Conservation (phyloP, 768 basidiomycete species). For the Psilocybe tampanensis region DNA sequence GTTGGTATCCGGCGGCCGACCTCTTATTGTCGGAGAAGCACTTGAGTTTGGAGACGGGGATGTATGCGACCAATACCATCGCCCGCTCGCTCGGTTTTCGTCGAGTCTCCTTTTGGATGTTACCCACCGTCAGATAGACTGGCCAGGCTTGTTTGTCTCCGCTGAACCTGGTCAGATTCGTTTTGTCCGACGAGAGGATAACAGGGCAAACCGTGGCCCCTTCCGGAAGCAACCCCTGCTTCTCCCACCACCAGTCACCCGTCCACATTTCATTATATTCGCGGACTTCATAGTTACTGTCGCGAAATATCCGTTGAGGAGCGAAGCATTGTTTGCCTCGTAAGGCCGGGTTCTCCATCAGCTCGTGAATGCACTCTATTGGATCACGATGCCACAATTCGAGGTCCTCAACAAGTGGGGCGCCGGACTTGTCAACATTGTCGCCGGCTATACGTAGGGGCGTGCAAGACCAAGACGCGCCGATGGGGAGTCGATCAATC, state of each 20-base stretch:
- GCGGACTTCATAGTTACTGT: slow-evolving; percentile 10
- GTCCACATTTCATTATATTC: slow-evolving; percentile 27
- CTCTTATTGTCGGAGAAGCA: slow-evolving; percentile 29
- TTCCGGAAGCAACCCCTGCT: slow-evolving; percentile 26
- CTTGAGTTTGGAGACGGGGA: slow-evolving; percentile 37
- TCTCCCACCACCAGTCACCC: slow-evolving; percentile 33
- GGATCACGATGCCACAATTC: slow-evolving; percentile 26
- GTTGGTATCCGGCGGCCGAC: slow-evolving; percentile 25
- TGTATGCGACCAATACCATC: slow-evolving; percentile 39
- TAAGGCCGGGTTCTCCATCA: slow-evolving; percentile 33
- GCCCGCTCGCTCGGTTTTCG: slow-evolving; percentile 29
- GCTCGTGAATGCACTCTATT: slow-evolving; percentile 25
- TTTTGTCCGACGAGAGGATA: slow-evolving; percentile 38
- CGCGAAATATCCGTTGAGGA: slow-evolving; percentile 26
- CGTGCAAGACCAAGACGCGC: slow-evolving; percentile 26
- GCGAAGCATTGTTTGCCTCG: slow-evolving; percentile 24
- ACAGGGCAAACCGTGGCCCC: slow-evolving; percentile 34
- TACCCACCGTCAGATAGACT: slow-evolving; percentile 43
- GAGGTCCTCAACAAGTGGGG: slow-evolving; percentile 2
- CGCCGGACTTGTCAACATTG: not conserved
- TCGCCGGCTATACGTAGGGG: slow-evolving; percentile 19
- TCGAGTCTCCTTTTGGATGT: slow-evolving; percentile 32
- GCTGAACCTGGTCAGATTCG: slow-evolving; percentile 30
- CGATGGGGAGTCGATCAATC: slow-evolving; percentile 26
- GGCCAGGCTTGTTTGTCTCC: slow-evolving; percentile 43